Evolutionary conservation across 176 grass and related monocot species (phyloP).

Genomic region (Cenchrus americanus): DNA sequence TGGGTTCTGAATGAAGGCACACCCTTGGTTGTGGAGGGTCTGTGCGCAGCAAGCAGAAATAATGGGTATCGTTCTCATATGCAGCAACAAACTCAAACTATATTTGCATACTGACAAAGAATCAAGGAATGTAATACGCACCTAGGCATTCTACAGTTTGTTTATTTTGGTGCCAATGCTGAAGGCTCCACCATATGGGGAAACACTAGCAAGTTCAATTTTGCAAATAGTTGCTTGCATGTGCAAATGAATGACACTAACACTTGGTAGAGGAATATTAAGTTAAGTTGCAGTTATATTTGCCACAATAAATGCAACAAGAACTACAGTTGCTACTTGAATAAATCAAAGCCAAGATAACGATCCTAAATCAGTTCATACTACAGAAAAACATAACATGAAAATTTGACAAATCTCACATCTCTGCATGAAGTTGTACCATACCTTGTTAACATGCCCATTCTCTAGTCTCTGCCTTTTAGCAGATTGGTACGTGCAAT

Average conservation of each 20-base stretch:
- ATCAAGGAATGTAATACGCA: background rate
- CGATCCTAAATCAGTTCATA: background rate
- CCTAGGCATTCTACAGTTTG: background rate
- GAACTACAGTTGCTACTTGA: background rate
- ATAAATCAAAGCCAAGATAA: background rate
- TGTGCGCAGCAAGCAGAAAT: constrained; percentile 6
- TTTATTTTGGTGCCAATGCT: background rate
- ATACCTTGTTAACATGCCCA: constrained; percentile 84
- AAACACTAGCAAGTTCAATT: background rate
- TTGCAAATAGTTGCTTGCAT: no score
- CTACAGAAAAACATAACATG: background rate
- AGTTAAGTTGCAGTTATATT: background rate
- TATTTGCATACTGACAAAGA: background rate
- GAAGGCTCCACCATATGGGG: background rate
- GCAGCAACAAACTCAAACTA: background rate
- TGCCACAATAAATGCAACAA: background rate
- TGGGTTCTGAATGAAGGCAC: no score
- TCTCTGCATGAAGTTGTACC: background rate
- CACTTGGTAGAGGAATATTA: background rate
- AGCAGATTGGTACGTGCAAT: constrained; percentile 70
- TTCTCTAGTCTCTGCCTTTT: constrained; percentile 96
- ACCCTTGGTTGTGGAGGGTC: no score
- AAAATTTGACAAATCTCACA: background rate
- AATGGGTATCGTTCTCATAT: background rate
- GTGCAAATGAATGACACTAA: background rate